Base-by-base conservation (phyloP, 371 early-diverging fungal genomes). In the Chytridium lagenaria region DNA sequence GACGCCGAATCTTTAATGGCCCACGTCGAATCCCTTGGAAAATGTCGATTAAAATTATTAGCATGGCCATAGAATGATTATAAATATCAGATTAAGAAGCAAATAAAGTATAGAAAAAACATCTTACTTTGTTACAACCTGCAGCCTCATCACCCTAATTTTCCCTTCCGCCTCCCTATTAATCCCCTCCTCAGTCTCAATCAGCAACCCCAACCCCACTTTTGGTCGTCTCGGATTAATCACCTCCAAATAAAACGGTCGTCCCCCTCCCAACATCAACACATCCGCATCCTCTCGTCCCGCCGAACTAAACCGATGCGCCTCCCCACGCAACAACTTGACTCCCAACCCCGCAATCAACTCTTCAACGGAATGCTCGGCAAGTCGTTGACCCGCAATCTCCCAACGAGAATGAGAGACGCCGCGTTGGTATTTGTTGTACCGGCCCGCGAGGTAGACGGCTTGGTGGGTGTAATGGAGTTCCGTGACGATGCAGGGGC, bases 251-350 rank as follows among this genome's bases (percentile, higher is more conserved):
- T 95, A 93, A 81, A 98, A 98, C 3, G 99, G 99, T 40, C 99
- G 84, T 19, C 99, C 99, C 37, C 83, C 83, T 37, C 96, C 97
- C 33, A 98, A 81, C 96, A 97, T 97, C 34, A 94, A 88, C 10
- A 99, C 99, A 82, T 99, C 97, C 19, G 93, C 92, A 84, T 99
- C 99, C 78, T 99, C 99, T 44, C 99, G 89, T 1, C 99, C 99
- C 1, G 98, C 90, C 0, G 93, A 88, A 1, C 91, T 88, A 80
- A 99, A 94, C 68, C 93, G 94, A 80, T 88, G 90, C 5, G 81
- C 83, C 19, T 77, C 40, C 55, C 57, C 70, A 5, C 3, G 12
- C 59, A 30, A 67, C 40, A 34, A 77, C 10, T 76, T 75, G 71
- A 85, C 81, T 51, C 94, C 71, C 1, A 86, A 77, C 34, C 85